phyloP scores from a whole-genome alignment of 2,329 filamentous ascomycete species.

The Arachnomyces sp. region DNA sequence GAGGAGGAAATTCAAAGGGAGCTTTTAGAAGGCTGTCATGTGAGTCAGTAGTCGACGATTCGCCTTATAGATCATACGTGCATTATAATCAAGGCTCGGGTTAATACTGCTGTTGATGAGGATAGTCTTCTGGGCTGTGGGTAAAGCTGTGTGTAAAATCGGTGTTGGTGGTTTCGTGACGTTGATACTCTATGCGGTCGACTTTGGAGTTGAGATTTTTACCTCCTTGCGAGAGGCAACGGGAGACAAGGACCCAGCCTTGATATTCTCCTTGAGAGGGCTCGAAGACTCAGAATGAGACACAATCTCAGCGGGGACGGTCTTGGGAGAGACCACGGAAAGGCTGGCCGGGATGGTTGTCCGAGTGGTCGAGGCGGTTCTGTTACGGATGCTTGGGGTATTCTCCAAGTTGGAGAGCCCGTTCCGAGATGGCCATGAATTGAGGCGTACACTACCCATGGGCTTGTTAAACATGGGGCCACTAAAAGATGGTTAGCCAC shows the following conservation, averaged over 20 bases:
- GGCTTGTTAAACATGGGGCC: slow-evolving; percentile 32
- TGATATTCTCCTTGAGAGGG: slow-evolving; percentile 32
- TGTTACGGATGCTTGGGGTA: slow-evolving; percentile 28
- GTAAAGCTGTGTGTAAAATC: too few species aligned
- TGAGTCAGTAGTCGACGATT: too few species aligned
- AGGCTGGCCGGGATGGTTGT: slow-evolving; percentile 25
- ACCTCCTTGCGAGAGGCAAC: slow-evolving; percentile 32
- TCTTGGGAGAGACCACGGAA: slow-evolving; percentile 29
- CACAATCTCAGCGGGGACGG: slow-evolving; percentile 21
- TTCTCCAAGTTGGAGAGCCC: slow-evolving; percentile 31
- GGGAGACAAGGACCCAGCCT: slow-evolving; percentile 30
- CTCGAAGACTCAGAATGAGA: slow-evolving; percentile 30
- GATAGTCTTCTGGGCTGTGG: too few species aligned
- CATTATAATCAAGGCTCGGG: too few species aligned
- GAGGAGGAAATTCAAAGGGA: too few species aligned
- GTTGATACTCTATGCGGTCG: slow-evolving; percentile 17
- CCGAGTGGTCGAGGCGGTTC: slow-evolving; percentile 18
- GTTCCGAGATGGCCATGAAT: slow-evolving; percentile 30
- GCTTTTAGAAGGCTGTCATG: too few species aligned
- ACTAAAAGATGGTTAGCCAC: slow-evolving; percentile 26
- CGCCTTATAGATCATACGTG: too few species aligned
- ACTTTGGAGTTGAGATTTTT: slow-evolving; percentile 27
- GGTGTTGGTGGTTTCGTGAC: too few species aligned
- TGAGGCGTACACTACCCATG: slow-evolving; percentile 25
- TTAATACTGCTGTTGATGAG: too few species aligned